These are phyloP conservation scores for Leccinum disarticulatum DNA, from an alignment of 768 basidiomycete genomes.

Conservation along the genomic window DNA sequence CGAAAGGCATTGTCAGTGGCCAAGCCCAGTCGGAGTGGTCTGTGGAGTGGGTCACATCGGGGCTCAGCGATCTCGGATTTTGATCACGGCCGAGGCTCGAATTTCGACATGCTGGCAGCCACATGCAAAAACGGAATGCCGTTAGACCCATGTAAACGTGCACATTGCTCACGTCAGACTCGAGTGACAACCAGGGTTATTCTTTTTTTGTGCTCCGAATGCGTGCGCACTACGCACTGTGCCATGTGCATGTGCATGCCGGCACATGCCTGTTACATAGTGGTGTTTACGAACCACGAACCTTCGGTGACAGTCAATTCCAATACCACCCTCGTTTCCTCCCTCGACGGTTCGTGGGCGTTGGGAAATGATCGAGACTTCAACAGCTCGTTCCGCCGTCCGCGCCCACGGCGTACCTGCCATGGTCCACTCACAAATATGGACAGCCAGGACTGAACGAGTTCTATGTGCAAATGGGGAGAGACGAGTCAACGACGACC, in stretches of 20 bases:
- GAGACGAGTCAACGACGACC: background rate
- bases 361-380: constrained; percentile 41
- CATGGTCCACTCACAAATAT: constrained; percentile 21
- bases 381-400: constrained; percentile 20
- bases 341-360: constrained; percentile 35
- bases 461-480: constrained; percentile 22
- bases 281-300: constrained; percentile 19
- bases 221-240: background rate
- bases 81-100: background rate
- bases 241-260: background rate
- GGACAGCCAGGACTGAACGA: constrained; percentile 40
- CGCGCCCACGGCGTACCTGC: constrained; percentile 25
- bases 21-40: background rate
- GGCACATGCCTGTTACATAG: background rate
- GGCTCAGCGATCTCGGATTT: background rate
- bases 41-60: background rate
- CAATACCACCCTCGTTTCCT: constrained; percentile 39
- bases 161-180: background rate
- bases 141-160: background rate
- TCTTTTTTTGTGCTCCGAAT: background rate
- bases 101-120: background rate
- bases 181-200: background rate
- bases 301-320: constrained; percentile 48
- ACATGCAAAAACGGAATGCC: background rate
- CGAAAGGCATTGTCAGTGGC: background rate